These are phyloP conservation scores for Udeniomyces megalosporus DNA, from an alignment of 768 basidiomycete genomes.

Conservation along the genomic window DNA sequence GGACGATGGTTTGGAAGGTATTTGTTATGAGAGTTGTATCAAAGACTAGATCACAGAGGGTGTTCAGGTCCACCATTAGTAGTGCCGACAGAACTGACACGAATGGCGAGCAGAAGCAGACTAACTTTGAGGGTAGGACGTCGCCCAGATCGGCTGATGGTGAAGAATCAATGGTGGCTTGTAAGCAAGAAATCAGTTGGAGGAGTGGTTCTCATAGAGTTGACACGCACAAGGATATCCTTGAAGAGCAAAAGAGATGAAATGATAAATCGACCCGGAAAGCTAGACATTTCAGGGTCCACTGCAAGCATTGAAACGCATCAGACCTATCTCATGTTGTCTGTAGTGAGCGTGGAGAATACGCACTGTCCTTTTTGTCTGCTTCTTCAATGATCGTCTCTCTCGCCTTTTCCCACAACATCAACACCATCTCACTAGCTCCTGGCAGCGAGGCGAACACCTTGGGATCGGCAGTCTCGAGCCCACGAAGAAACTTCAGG, in stretches of 20 bases:
- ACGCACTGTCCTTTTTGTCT: not conserved
- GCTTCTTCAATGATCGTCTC: not conserved
- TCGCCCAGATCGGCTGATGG: slow-evolving; percentile 3
- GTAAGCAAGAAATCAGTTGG: not conserved
- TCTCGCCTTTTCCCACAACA: not conserved
- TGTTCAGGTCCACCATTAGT: not conserved
- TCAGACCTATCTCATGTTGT: not conserved
- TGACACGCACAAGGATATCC: not conserved
- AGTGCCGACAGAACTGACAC: not conserved
- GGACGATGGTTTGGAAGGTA: slow-evolving; percentile 2
- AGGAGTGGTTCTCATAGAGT: not conserved
- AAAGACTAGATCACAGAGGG: slow-evolving; percentile 1
- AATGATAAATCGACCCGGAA: not conserved
- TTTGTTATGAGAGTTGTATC: slow-evolving; percentile 1
- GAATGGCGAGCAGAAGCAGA: not conserved
- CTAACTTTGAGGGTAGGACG: not conserved
- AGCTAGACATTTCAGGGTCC: not conserved
- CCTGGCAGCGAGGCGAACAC: not conserved
- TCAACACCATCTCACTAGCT: not conserved
- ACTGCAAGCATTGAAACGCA: not conserved
- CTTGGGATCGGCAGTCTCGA: not conserved
- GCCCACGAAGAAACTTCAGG: not conserved
- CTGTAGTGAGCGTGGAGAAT: not conserved
- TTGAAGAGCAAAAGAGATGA: slow-evolving; percentile 1
- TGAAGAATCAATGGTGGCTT: not conserved